phyloP scores from a whole-genome alignment of 2,329 filamentous ascomycete species.

The Lachnellula cervina region DNA sequence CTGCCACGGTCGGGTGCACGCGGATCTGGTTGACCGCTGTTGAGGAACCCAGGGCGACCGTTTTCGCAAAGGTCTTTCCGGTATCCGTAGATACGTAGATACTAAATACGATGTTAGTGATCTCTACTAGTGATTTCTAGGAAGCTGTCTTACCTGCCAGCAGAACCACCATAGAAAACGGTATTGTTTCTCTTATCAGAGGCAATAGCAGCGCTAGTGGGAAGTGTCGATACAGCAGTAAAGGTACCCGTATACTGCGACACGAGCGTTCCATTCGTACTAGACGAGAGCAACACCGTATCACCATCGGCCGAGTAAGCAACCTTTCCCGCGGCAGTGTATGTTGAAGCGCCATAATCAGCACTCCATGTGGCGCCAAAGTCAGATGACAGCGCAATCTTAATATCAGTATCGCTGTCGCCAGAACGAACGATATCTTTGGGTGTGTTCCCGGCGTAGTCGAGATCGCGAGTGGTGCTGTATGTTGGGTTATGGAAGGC shows the following conservation, averaged over 20 bases:
- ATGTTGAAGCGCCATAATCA: conserved; percentile 43
- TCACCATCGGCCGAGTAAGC: conserved; percentile 48
- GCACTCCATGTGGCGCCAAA: conserved; percentile 47
- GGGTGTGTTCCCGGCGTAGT: conserved; percentile 30
- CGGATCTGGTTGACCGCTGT: conserved; percentile 50
- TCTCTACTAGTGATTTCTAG: neutral
- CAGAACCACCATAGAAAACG: conserved; percentile 48
- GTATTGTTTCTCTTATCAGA: conserved; percentile 49
- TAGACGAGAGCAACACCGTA: conserved; percentile 44
- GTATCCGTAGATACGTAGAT: conserved; percentile 49
- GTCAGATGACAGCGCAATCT: conserved; percentile 45
- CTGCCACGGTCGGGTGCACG: conserved; percentile 50
- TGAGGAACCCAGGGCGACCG: conserved; percentile 36
- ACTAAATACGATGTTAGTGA: neutral
- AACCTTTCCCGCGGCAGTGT: conserved; percentile 39
- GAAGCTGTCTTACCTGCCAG: conserved; percentile 27
- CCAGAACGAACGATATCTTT: conserved; percentile 47
- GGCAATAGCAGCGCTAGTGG: conserved; percentile 44
- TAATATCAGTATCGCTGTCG: conserved; percentile 35
- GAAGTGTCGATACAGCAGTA: conserved; percentile 38
- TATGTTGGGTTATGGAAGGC: conserved; percentile 16
- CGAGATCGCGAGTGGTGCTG: conserved; percentile 19
- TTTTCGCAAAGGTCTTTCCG: conserved; percentile 41
- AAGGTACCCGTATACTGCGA: conserved; percentile 38
- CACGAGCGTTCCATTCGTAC: conserved; percentile 35